Percentiles rank a stretch among this genome's conserved stretches.
phyloP scores from a whole-genome alignment of 495 filamentous ascomycete genomes.

The Friedmanniomyces simplex region DNA sequence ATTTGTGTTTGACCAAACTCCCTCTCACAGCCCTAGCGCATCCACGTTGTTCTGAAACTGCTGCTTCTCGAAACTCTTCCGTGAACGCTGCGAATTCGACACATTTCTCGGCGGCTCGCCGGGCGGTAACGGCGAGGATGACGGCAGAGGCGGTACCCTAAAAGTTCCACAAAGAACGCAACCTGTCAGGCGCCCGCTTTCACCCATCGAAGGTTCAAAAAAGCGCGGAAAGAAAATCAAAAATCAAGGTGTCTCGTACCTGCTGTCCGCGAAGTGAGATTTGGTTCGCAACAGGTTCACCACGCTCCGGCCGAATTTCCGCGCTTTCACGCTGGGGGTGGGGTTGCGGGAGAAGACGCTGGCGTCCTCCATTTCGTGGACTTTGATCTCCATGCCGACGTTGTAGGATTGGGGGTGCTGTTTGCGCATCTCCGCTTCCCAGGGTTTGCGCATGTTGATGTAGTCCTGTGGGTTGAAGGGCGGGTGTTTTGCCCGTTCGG shows the following conservation, averaged over 20 bases:
- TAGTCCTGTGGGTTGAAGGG: constrained; percentile 18
- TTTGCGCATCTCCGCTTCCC: constrained; percentile 19
- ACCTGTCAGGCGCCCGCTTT: no score
- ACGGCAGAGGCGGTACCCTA: constrained; percentile 5
- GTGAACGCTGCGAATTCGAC: constrained; percentile 2
- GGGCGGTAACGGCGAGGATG: background rate
- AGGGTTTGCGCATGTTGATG: constrained; percentile 14
- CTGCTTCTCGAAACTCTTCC: constrained; percentile 5
- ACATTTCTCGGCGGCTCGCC: background rate
- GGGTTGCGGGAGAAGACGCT: constrained; percentile 7
- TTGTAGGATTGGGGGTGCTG: background rate
- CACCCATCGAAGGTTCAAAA: no score
- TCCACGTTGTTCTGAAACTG: constrained; percentile 11
- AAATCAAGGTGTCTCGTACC: constrained; percentile 4
- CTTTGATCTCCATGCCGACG: constrained; percentile 17
- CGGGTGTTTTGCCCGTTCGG: constrained; percentile 4
- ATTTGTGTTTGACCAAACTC: no score
- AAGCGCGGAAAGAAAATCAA: no score
- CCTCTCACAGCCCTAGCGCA: constrained; percentile 6
- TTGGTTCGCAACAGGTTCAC: constrained; percentile 21
- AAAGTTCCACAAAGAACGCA: background rate
- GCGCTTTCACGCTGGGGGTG: constrained; percentile 20
- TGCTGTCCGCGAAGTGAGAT: constrained; percentile 7
- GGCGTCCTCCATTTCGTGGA: constrained; percentile 14
- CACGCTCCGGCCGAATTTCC: constrained; percentile 19